Base-by-base conservation (phyloP, 257 asterid species). In the Scutellaria barbata region DNA sequence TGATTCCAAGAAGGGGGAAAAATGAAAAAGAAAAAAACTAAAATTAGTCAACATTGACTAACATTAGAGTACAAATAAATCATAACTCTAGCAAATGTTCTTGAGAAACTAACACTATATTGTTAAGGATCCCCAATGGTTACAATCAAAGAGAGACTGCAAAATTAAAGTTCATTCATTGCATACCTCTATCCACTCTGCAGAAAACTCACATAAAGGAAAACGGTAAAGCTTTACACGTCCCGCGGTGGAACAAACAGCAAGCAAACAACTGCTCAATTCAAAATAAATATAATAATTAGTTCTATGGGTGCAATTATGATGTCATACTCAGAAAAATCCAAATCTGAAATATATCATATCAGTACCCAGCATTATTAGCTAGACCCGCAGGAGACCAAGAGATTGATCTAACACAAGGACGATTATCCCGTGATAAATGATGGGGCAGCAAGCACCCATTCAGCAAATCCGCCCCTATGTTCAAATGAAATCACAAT, bases 381-480 rank as follows among this genome's bases (percentile, higher is more conserved):
- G 96, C 89, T 69, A 89, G 80, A 68, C 98, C 99, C 58, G 81
- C 81, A 25, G 99, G 98, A 51, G 96, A 95, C 99, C 99, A 95
- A 20, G 99, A 84, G 57, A 95, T 85, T 33, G 96, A 92, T 66
- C 96, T 85, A 76, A 71, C 94, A 80, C 92, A 86, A 47, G 97
- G 92, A 17, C 86, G 85, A 73, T 69, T 59, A 60, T 84, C 92
- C 66, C 95, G 88, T 18, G 91, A 81, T 55, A 95, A 66, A 74
- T 80, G 74, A 83, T 66, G 78, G 2, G 94, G 89, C 39, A 94
- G 83, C 85, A 91, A 69, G 74, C 94, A 83, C n/a, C 83, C 89
- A 46, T 90, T 81, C n/a, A 81, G 84, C 81, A 86, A 73, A 76
- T 86, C 95, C 64, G 79, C 58, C 46, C 80, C 88, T 72, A 30